Conservation (phyloP, 192 early-diverging fungal genomes). For the Spizellomyces punctatus region DNA sequence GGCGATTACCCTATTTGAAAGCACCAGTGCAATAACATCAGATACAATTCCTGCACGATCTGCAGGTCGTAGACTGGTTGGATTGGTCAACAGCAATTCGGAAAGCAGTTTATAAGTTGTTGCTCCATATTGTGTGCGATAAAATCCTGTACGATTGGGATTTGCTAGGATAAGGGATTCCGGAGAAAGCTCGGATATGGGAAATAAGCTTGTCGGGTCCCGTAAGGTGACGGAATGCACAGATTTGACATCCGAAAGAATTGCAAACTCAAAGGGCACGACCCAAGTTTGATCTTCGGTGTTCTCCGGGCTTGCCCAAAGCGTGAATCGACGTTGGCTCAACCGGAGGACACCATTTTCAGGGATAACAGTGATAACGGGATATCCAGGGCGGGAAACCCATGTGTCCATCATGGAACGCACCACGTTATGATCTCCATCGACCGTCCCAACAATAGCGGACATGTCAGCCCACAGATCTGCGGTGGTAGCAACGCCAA, state of each 20-base stretch:
- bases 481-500: slow-evolving; percentile 76
- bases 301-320: no score
- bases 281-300: no score
- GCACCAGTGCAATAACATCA: background rate
- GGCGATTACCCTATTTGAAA: background rate
- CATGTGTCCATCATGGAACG: no score
- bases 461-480: slow-evolving; percentile 82
- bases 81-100: background rate
- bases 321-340: no score
- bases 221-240: no score
- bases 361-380: no score
- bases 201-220: no score
- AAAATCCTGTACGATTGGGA: slow-evolving; percentile 33
- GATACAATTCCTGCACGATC: slow-evolving; percentile 30
- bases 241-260: no score
- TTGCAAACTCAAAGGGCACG: no score
- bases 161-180: slow-evolving; percentile 12
- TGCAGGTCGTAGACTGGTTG: slow-evolving; percentile 10
- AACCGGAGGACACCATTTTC: no score
- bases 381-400: no score
- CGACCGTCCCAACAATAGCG: slow-evolving; percentile 33
- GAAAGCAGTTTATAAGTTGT: slow-evolving; percentile 19
- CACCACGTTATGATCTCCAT: slow-evolving; percentile 19
- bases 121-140: slow-evolving; percentile 23
- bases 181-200: background rate